phyloP scores from a whole-genome alignment of 108 stramenopile species.

The Nitzschia inconspicua region DNA sequence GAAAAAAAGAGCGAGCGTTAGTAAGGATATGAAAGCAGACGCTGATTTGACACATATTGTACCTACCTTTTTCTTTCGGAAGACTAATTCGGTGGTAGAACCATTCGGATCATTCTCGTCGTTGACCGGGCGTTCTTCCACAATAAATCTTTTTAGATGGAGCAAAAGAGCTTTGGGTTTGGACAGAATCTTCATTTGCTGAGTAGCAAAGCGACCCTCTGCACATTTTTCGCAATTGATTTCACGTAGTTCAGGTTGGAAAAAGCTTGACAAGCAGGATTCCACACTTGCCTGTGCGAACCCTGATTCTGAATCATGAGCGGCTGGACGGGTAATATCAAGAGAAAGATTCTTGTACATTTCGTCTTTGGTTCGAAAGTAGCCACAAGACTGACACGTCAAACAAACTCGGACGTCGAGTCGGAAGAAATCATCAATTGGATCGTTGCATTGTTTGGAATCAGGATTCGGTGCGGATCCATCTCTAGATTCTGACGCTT shows the following conservation, averaged over 20 bases:
- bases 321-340: slow-evolving; percentile 40
- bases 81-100: slow-evolving; percentile 18
- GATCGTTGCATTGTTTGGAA: slow-evolving; percentile 3
- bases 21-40: too few species aligned
- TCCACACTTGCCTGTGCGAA: slow-evolving; percentile 29
- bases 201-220: slow-evolving; percentile 51
- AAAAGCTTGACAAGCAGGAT: slow-evolving; percentile 57
- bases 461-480: slow-evolving; percentile 5
- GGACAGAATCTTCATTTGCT: slow-evolving; percentile 58
- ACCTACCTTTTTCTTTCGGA: slow-evolving; percentile 56
- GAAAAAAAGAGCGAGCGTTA: too few species aligned
- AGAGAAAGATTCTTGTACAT: slow-evolving; percentile 73
- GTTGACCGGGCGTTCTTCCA: slow-evolving; percentile 22
- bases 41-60: too few species aligned
- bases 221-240: slow-evolving; percentile 85
- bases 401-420: slow-evolving; percentile 61
- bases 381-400: slow-evolving; percentile 72
- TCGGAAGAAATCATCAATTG: slow-evolving; percentile 74
- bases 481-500: slow-evolving; percentile 2
- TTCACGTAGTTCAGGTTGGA: slow-evolving; percentile 71
- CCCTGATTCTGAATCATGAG: background rate
- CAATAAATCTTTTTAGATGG: slow-evolving; percentile 75
- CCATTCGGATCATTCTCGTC: background rate
- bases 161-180: slow-evolving; percentile 64
- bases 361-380: slow-evolving; percentile 72